These are phyloP conservation scores for Chrysanthemum makinoi DNA, from an alignment of 129 eudicot species.

Conservation along the genomic window DNA sequence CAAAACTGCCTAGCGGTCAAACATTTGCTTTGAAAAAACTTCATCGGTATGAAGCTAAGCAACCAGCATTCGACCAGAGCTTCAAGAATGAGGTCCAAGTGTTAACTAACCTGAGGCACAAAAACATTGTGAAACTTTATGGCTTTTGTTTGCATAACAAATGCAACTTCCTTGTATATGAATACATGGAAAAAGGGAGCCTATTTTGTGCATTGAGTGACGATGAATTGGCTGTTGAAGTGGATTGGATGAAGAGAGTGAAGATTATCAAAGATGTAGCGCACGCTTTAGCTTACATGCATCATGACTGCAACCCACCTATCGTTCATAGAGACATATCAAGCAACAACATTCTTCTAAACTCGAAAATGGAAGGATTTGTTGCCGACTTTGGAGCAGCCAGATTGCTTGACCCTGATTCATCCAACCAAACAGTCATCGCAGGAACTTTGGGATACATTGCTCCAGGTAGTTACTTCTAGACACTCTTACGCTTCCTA, in stretches of 20 bases:
- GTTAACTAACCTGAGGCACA: slow-evolving; percentile 30
- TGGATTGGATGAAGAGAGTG: slow-evolving; percentile 41
- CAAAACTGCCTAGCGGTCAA: too few relatives aligned
- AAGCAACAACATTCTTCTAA: slow-evolving; percentile 40
- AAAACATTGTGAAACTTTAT: slow-evolving; percentile 29
- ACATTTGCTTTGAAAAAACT: too few relatives aligned
- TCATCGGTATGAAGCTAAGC: slow-evolving; percentile 1
- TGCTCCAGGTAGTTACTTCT: slow-evolving; percentile 45
- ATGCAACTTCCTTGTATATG: slow-evolving; percentile 35
- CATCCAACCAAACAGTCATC: slow-evolving; percentile 30
- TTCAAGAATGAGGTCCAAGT: slow-evolving; percentile 33
- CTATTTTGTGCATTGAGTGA: slow-evolving; percentile 30
- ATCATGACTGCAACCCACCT: slow-evolving; percentile 37
- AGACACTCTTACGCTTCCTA: too few relatives aligned
- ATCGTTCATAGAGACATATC: slow-evolving; percentile 42
- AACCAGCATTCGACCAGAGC: slow-evolving; percentile 26
- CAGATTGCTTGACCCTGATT: slow-evolving; percentile 34
- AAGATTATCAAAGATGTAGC: slow-evolving; percentile 35
- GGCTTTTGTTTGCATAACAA: slow-evolving; percentile 34
- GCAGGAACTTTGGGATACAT: slow-evolving; percentile 44
- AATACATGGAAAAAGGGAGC: slow-evolving; percentile 47
- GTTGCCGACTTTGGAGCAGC: slow-evolving; percentile 46
- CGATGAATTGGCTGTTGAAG: slow-evolving; percentile 12
- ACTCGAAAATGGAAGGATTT: slow-evolving; percentile 26
- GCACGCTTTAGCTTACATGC: slow-evolving; percentile 42